Evolutionary conservation across 164 flowering plant species (phyloP), one percentile per base, ranked within the genome.

Genomic region (Aristolochia californica): DNA sequence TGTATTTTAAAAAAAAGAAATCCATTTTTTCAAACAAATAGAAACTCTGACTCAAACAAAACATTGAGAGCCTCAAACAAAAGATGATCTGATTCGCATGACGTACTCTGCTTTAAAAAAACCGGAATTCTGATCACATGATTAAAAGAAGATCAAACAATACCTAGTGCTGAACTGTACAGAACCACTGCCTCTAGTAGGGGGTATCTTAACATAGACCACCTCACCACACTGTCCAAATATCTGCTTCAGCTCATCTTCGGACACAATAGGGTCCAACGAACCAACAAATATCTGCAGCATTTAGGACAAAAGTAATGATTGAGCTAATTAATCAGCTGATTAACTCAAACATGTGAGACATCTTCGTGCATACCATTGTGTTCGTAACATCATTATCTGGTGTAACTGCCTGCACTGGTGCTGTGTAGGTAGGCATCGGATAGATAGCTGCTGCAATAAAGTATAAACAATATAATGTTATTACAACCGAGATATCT

Each of bases 191-290:
- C 96, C 97, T 76, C 72, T 83, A 56, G 78, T 70, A 15, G 72
- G 77, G 48, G 95, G 91, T 72, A 90, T 86, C 72, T 88, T 94
- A 28, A 80, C 93, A 70, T 76, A 81, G 23, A 74, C 75, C 67
- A 90, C 76, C 59, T 94, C 99, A 57, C 99, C 99, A 71, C 87
- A 79, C 62, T 78, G 96, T 60, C 71, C 52, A 68, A 88, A 94
- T 13, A 72, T 70, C 70, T 90, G 95, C 77, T 68, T 87, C 75
- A 94, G 62, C 62, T 94, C 99, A 60, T 94, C 99, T 48, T 94
- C 99, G 0, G 86, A 70, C 54, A 82, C 75, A 76, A 84, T 87
- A 38, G 88, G 86, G 66, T 94, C 99, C 80, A 94, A 82, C 64
- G 82, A 84, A 51, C 96, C 96, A 62, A 94, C 62, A 65, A 79